Evolutionary conservation across 129 eudicot genomes (phyloP), one percentile per base, ranked within the genome.

Genomic region (Flaveria sonorensis): DNA sequence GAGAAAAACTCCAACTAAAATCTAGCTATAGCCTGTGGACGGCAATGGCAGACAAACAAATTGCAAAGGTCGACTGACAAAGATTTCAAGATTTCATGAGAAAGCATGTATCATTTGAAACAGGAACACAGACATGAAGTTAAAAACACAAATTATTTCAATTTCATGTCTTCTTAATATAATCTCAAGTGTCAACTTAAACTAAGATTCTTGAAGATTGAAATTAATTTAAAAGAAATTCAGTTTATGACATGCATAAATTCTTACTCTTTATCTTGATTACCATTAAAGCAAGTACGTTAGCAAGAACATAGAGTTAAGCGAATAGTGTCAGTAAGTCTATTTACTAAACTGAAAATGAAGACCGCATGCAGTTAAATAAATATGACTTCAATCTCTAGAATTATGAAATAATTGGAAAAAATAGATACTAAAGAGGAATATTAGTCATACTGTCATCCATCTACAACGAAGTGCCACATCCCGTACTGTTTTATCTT

Each of bases 391-490:
- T 52, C 16, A 52, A 16, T 16, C 59, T 52, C 61, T 64, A 26
- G 16, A 56, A 71, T 32, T 15, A 47, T 12, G 9, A 71, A 63
- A 53, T 21, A 70, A 12, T 19, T 40, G 21, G 67, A 74, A 57
- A 52, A 20, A 56, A 30, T 30, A 72, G 45, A 18, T 8, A 23
- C 4, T 7, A 8, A 53, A 72, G 46, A 20, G 26, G 15, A 23
- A 60, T 65, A 18, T 16, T 76, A 26, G 69, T 46, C 26, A 83
- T 86, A 92, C 97, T 73, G 75, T 83, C 92, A 89, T 87, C 95
- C 96, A 91, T 83, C 92, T 87, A 72, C 95, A 91, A 50, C 97
- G 95, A 45, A 91, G 67, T 21, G 97, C 97, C 56, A 91, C 95
- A 78, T 91, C 97, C 24, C 97, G 88, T 24, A 89, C 89, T 8